Conservation (phyloP, 2,329 filamentous ascomycete genomes). For the Fusarium staphyleae region DNA sequence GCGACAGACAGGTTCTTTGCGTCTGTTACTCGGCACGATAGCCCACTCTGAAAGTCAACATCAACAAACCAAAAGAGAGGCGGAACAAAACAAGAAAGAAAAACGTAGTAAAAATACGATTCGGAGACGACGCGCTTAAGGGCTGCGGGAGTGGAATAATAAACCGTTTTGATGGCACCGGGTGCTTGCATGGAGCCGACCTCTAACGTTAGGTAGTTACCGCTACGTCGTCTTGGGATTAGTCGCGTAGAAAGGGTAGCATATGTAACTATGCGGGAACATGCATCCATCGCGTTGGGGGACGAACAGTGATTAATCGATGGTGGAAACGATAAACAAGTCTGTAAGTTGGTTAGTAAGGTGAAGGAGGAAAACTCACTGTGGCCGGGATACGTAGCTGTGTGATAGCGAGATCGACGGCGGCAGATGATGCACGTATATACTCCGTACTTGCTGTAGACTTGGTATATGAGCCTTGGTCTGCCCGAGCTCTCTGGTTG, state of each 20-base stretch:
- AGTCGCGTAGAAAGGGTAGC: not conserved
- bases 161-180: conserved; percentile 9
- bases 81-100: conserved; percentile 20
- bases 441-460: too few relatives aligned
- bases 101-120: conserved; percentile 7
- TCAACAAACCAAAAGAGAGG: conserved; percentile 20
- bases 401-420: not conserved
- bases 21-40: conserved; percentile 22
- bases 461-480: too few relatives aligned
- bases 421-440: conserved; percentile 1
- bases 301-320: conserved; percentile 3
- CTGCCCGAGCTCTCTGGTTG: too few relatives aligned
- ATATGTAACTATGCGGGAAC: too few relatives aligned
- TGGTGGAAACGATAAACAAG: not conserved
- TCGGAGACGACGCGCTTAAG: conserved; percentile 7
- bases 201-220: not conserved
- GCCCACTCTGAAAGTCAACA: conserved; percentile 16
- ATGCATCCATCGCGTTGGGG: not conserved
- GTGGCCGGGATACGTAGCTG: too few relatives aligned
- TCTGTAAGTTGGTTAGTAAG: too few relatives aligned
- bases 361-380: too few relatives aligned
- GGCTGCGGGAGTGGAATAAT: not conserved
- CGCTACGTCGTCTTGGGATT: conserved; percentile 5
- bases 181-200: not conserved
- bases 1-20: conserved; percentile 16